phyloP scores from a whole-genome alignment of 805 yeast genomes.

The Pichia nakasei region DNA sequence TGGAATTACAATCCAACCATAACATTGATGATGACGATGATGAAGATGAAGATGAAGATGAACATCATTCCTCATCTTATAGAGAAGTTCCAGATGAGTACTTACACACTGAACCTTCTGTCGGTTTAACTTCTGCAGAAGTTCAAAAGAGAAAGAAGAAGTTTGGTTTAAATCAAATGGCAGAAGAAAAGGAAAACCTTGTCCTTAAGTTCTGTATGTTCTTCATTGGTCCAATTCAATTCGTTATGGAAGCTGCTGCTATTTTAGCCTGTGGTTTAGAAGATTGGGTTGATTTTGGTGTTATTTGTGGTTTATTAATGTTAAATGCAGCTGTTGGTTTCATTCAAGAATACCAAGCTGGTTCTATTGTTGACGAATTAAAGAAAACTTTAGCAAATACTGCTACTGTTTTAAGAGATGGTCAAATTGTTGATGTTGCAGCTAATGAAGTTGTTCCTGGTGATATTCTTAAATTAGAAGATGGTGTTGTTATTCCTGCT shows the following conservation, averaged over 20 bases:
- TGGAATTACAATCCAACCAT: constrained; percentile 69
- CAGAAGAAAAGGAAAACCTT: constrained; percentile 77
- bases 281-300: constrained; percentile 99
- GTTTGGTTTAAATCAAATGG: constrained; percentile 85
- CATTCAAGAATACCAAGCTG: constrained; percentile 96
- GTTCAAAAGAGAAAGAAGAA: constrained; percentile 78
- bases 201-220: constrained; percentile 73
- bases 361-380: constrained; percentile 94
- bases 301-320: constrained; percentile 76
- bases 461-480: constrained; percentile 85
- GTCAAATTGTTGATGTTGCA: constrained; percentile 62
- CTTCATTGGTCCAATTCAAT: constrained; percentile 92
- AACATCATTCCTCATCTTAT: constrained; percentile 43
- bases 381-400: constrained; percentile 90
- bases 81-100: constrained; percentile 81
- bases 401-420: constrained; percentile 80
- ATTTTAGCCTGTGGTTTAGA: constrained; percentile 90
- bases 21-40: constrained; percentile 32
- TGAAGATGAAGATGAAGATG: constrained; percentile 43
- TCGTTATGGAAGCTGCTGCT: constrained; percentile 97
- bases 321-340: constrained; percentile 93
- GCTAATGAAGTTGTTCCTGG: constrained; percentile 89
- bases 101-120: constrained; percentile 69
- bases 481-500: constrained; percentile 85
- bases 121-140: constrained; percentile 72